Evolutionary conservation across 2,329 filamentous ascomycete species (phyloP).

Genomic region (Cladosporium sp.): DNA sequence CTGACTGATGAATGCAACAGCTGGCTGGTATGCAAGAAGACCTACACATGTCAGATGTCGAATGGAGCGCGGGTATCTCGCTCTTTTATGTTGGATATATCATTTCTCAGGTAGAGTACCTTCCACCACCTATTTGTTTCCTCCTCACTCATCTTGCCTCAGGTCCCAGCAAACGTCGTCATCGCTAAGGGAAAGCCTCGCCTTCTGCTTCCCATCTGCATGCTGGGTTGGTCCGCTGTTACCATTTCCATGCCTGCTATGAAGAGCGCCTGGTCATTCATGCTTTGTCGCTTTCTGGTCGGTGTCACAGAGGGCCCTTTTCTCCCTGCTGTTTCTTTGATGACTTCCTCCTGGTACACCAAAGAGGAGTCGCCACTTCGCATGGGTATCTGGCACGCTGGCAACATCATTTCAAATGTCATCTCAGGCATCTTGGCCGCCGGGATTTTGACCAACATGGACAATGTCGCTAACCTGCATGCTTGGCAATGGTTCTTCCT

Average conservation of each 20-base stretch:
- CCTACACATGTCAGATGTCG: constrained; percentile 39
- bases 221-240: constrained; percentile 34
- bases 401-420: constrained; percentile 46
- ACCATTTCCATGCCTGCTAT: constrained; percentile 32
- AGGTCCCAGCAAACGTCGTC: constrained; percentile 36
- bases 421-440: constrained; percentile 53
- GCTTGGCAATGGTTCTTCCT: constrained; percentile 49
- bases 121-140: too few relatives aligned
- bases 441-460: constrained; percentile 62
- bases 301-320: constrained; percentile 46
- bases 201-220: constrained; percentile 27
- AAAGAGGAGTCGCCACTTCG: constrained; percentile 49
- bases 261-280: constrained; percentile 33
- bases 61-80: constrained; percentile 42
- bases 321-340: constrained; percentile 45
- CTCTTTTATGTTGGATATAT: constrained; percentile 41
- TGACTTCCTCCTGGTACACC: constrained; percentile 47
- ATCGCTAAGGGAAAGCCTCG: constrained; percentile 33
- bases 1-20: background rate
- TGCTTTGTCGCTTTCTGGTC: constrained; percentile 36
- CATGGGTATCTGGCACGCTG: constrained; percentile 50
- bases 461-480: constrained; percentile 51
- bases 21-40: constrained; percentile 43
- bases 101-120: too few relatives aligned
- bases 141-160: too few relatives aligned